Evolutionary conservation across 495 filamentous ascomycete species (phyloP).

Genomic region (Neurospora sp.): DNA sequence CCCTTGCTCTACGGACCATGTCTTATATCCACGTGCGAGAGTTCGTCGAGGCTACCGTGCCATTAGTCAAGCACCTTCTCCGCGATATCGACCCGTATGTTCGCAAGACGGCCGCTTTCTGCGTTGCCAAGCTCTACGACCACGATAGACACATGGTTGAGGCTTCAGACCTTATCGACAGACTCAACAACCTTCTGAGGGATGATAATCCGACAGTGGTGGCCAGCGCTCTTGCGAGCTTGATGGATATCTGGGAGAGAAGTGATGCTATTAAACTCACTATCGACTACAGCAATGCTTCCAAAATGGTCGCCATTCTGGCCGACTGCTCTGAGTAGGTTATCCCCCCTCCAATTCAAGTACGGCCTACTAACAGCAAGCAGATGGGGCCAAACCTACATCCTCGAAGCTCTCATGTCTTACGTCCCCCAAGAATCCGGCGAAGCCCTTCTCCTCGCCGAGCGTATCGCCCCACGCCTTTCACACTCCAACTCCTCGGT

Average conservation of each 20-base stretch:
- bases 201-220: conserved; percentile 98
- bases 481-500: conserved; percentile 96
- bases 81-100: conserved; percentile 91
- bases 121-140: conserved; percentile 95
- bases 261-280: conserved; percentile 96
- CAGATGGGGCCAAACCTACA: conserved; percentile 99
- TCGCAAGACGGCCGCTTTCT: conserved; percentile 92
- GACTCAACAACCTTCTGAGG: conserved; percentile 77
- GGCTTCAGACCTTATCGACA: conserved; percentile 81
- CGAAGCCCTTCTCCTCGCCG: conserved; percentile 82
- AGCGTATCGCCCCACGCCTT: conserved; percentile 84
- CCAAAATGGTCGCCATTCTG: conserved; percentile 93
- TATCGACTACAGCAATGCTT: conserved; percentile 93
- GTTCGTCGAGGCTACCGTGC: conserved; percentile 85
- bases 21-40: conserved; percentile 96
- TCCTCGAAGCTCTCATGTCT: conserved; percentile 94
- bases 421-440: conserved; percentile 88
- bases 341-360: background rate
- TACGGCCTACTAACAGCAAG: conserved; percentile 11
- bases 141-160: conserved; percentile 90
- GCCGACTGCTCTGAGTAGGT: conserved; percentile 94
- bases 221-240: conserved; percentile 77
- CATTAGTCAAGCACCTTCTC: conserved; percentile 72
- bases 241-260: conserved; percentile 98
- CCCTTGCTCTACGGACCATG: conserved; percentile 86